These are phyloP conservation scores for Paraleonurus japonicus DNA, from an alignment of 257 asterid genomes.

Conservation along the genomic window DNA sequence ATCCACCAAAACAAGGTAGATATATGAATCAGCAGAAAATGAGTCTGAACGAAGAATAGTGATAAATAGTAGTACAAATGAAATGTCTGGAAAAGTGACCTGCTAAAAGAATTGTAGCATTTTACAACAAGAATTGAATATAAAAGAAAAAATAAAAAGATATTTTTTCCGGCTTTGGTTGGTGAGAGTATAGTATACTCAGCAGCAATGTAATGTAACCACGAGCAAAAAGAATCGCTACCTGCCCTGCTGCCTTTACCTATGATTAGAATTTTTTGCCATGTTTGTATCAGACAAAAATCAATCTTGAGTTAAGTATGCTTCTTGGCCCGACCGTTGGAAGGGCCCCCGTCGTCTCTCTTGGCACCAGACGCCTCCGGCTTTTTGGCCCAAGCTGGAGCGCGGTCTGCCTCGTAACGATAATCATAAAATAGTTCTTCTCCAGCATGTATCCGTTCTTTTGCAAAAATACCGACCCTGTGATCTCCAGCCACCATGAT, in stretches of 20 bases:
- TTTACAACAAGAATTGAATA: slow-evolving; percentile 32
- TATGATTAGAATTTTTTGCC: slow-evolving; percentile 35
- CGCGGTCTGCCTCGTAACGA: slow-evolving; percentile 74
- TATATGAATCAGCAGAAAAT: background rate
- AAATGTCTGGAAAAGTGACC: slow-evolving; percentile 14
- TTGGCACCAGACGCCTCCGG: slow-evolving; percentile 73
- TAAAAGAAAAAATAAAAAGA: background rate
- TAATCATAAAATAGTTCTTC: slow-evolving; percentile 92
- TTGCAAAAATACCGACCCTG: slow-evolving; percentile 88
- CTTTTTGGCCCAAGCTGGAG: slow-evolving; percentile 92
- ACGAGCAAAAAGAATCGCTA: slow-evolving; percentile 36
- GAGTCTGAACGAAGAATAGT: slow-evolving; percentile 19
- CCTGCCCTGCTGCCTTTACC: slow-evolving; percentile 22
- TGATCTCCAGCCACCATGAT: slow-evolving; percentile 93
- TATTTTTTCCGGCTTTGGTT: slow-evolving; percentile 34
- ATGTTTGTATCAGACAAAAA: slow-evolving; percentile 28
- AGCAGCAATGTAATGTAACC: slow-evolving; percentile 27
- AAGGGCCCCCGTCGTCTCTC: slow-evolving; percentile 44
- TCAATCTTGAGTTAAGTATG: slow-evolving; percentile 35
- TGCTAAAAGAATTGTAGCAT: slow-evolving; percentile 24
- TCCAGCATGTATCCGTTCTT: slow-evolving; percentile 73
- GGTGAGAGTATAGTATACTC: slow-evolving; percentile 34
- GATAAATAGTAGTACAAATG: background rate
- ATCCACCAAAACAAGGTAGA: background rate
- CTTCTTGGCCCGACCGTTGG: slow-evolving; percentile 49